These are phyloP conservation scores for Ogataea kodamae DNA, from an alignment of 805 yeast genomes.

Conservation along the genomic window DNA sequence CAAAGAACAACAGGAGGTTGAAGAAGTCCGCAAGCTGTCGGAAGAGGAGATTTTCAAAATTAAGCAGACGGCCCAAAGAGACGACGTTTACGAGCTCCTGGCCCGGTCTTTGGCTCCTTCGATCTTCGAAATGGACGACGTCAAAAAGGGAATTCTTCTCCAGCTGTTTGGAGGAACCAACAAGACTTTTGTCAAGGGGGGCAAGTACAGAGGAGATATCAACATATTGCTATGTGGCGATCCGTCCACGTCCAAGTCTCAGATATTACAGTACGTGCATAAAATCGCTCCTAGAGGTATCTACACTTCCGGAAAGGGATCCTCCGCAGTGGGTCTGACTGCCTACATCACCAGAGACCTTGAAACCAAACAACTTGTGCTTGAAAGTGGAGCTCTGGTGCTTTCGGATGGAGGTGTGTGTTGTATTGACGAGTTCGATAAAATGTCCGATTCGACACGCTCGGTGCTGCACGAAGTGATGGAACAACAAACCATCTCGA, in stretches of 20 bases:
- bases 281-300: slow-evolving; percentile 97
- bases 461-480: slow-evolving; percentile 97
- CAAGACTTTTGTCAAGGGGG: slow-evolving; percentile 84
- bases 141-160: slow-evolving; percentile 87
- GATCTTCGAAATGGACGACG: slow-evolving; percentile 93
- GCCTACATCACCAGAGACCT: slow-evolving; percentile 94
- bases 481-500: slow-evolving; percentile 98
- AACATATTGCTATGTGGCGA: slow-evolving; percentile 93
- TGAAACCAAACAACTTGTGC: slow-evolving; percentile 88
- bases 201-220: slow-evolving; percentile 93
- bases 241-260: slow-evolving; percentile 97
- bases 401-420: slow-evolving; percentile 97
- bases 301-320: slow-evolving; percentile 97
- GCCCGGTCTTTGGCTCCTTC: slow-evolving; percentile 96
- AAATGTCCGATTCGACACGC: slow-evolving; percentile 91
- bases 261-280: slow-evolving; percentile 89
- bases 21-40: slow-evolving; percentile 67
- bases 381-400: slow-evolving; percentile 95
- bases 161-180: slow-evolving; percentile 96
- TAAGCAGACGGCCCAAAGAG: slow-evolving; percentile 56
- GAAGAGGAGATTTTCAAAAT: slow-evolving; percentile 69
- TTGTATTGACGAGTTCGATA: slow-evolving; percentile 98
- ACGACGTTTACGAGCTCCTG: slow-evolving; percentile 79
- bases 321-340: slow-evolving; percentile 98
- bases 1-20: slow-evolving; percentile 64